A percentile compares a stretch with the other conserved stretches of the same genome.
phyloP scores from a whole-genome alignment of 176 grass and related monocot species.

The Triticum turgidum region DNA sequence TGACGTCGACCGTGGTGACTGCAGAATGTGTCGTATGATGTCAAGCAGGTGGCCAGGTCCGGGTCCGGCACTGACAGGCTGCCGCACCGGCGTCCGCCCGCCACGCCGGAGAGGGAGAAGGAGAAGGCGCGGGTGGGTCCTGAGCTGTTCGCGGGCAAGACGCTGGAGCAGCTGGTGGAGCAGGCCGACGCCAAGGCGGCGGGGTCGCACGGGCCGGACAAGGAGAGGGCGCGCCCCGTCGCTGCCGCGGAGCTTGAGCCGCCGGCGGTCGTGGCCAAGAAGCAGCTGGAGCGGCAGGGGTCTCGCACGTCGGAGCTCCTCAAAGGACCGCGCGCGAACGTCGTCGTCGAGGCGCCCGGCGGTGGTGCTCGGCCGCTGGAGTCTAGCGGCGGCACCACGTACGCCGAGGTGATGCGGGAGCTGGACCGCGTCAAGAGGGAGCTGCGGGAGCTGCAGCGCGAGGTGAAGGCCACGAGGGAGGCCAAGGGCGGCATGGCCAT shows the following conservation, averaged over 20 bases:
- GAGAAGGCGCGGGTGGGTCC: not conserved
- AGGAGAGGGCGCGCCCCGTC: constrained; percentile 35
- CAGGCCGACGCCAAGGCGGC: not conserved
- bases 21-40: constrained; percentile 20
- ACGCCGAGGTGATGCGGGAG: constrained; percentile 52
- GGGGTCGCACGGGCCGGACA: not conserved
- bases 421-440: constrained; percentile 61
- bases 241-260: constrained; percentile 29
- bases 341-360: not conserved
- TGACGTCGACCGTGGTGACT: not conserved
- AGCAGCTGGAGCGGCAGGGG: constrained; percentile 35
- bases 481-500: constrained; percentile 27
- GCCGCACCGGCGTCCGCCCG: not conserved
- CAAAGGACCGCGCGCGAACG: not conserved
- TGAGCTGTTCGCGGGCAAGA: not conserved
- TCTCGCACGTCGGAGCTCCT: constrained; percentile 20
- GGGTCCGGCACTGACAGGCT: not conserved
- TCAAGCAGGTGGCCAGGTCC: not conserved
- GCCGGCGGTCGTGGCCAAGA: constrained; percentile 13
- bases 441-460: constrained; percentile 58
- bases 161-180: not conserved
- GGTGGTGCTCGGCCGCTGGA: not conserved
- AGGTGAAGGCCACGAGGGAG: constrained; percentile 41
- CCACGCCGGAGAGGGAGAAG: constrained; percentile 34
- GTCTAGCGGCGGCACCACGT: not conserved